Conservation (phyloP, 768 basidiomycete genomes). For the Hericium coralloides region DNA sequence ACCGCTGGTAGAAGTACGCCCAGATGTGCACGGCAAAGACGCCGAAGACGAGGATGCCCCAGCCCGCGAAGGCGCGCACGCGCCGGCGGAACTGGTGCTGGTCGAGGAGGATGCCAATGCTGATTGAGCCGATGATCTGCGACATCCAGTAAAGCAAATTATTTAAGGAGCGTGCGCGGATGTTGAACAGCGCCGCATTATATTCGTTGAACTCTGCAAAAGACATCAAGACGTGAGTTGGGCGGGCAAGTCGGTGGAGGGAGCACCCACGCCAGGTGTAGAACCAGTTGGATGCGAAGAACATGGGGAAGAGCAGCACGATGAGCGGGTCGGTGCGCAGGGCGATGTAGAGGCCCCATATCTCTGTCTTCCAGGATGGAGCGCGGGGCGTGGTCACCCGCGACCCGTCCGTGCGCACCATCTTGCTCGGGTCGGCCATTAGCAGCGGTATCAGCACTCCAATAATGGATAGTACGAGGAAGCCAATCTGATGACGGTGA, state of each 20-base stretch:
- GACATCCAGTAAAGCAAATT: slow-evolving; percentile 73
- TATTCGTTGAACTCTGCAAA: slow-evolving; percentile 65
- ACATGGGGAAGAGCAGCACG: slow-evolving; percentile 76
- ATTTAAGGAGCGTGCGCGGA: slow-evolving; percentile 69
- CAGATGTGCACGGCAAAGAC: slow-evolving; percentile 66
- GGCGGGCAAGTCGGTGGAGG: not conserved
- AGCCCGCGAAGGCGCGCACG: slow-evolving; percentile 61
- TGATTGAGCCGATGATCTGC: slow-evolving; percentile 67
- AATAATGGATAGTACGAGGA: slow-evolving; percentile 62
- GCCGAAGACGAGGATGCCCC: slow-evolving; percentile 51
- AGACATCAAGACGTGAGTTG: not conserved
- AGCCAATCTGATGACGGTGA: slow-evolving; percentile 46
- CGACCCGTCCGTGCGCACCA: slow-evolving; percentile 70
- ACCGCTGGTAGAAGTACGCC: slow-evolving; percentile 74
- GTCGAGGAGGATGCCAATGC: slow-evolving; percentile 66
- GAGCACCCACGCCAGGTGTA: slow-evolving; percentile 67
- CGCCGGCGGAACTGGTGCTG: slow-evolving; percentile 46
- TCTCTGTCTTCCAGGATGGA: slow-evolving; percentile 74
- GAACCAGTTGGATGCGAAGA: slow-evolving; percentile 79
- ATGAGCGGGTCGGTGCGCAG: slow-evolving; percentile 65
- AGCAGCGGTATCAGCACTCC: slow-evolving; percentile 58
- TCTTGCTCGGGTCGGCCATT: slow-evolving; percentile 64
- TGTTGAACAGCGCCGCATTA: slow-evolving; percentile 72
- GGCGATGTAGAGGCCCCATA: slow-evolving; percentile 59
- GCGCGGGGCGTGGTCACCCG: slow-evolving; percentile 53